Evolutionary conservation across 768 basidiomycete species (phyloP).

Genomic region (Russula foetens): DNA sequence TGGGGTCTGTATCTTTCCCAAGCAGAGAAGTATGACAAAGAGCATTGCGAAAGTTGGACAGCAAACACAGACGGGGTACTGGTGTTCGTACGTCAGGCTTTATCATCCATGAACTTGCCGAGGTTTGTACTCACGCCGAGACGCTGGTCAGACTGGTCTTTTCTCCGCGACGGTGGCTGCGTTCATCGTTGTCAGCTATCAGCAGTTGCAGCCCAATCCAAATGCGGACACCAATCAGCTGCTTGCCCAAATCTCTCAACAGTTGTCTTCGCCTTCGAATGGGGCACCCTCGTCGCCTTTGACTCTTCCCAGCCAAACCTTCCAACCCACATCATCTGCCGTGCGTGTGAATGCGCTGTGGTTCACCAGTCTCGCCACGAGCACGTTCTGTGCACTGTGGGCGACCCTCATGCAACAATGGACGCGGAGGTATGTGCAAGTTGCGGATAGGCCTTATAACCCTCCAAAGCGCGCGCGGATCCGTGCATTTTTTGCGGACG

Average conservation of each 20-base stretch:
- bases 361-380: conserved; percentile 14
- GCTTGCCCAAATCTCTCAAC: conserved; percentile 15
- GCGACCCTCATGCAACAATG: conserved; percentile 20
- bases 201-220: conserved; percentile 13
- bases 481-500: conserved; percentile 10
- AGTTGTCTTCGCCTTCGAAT: neutral
- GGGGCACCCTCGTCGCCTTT: neutral
- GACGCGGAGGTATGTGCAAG: conserved; percentile 13
- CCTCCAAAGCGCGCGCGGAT: conserved; percentile 16
- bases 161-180: conserved; percentile 22
- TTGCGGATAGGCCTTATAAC: conserved; percentile 8
- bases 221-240: conserved; percentile 2
- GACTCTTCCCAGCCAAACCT: neutral
- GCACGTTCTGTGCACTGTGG: conserved; percentile 12
- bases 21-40: conserved; percentile 14
- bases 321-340: neutral
- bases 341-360: conserved; percentile 16
- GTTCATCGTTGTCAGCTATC: conserved; percentile 20
- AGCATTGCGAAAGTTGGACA: conserved; percentile 14
- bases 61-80: conserved; percentile 17
- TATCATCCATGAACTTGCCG: no score
- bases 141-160: conserved; percentile 19
- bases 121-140: neutral
- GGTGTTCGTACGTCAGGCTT: conserved; percentile 11
- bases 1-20: conserved; percentile 13